These are phyloP conservation scores for Leishmania tropica DNA, from an alignment of 208 protist species.

Conservation along the genomic window DNA sequence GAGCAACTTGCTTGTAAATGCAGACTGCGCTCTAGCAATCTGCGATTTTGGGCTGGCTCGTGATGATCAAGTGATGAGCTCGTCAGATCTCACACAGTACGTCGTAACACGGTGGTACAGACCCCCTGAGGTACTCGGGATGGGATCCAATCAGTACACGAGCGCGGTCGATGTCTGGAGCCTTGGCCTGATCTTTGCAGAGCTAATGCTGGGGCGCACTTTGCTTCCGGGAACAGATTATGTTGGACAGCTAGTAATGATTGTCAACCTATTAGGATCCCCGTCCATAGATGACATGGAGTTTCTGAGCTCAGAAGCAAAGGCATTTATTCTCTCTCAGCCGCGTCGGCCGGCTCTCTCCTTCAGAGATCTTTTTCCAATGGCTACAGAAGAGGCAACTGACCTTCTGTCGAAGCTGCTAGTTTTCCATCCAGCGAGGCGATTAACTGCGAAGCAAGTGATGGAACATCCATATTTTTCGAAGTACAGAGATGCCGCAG, in stretches of 20 bases:
- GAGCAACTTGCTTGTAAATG: conserved; percentile 96
- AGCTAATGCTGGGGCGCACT: conserved; percentile 97
- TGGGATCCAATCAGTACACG: conserved; percentile 93
- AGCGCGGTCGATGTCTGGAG: conserved; percentile 97
- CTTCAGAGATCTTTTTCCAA: conserved; percentile 91
- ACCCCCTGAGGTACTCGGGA: conserved; percentile 98
- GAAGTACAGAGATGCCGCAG: conserved; percentile 83
- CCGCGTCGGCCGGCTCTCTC: conserved; percentile 43
- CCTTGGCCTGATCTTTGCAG: conserved; percentile 98
- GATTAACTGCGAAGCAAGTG: conserved; percentile 93
- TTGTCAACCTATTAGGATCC: conserved; percentile 82
- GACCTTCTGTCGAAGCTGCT: conserved; percentile 95
- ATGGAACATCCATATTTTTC: conserved; percentile 95
- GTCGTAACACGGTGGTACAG: conserved; percentile 99
- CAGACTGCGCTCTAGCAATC: conserved; percentile 94
- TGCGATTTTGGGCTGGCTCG: conserved; percentile 94
- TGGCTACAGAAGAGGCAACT: conserved; percentile 91
- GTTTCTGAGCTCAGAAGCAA: conserved; percentile 85
- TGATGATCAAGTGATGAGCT: conserved; percentile 65
- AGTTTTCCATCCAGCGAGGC: conserved; percentile 96
- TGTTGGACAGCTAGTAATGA: conserved; percentile 84
- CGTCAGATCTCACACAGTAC: conserved; percentile 95
- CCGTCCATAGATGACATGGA: conserved; percentile 81
- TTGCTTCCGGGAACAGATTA: conserved; percentile 94
- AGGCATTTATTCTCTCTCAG: conserved; percentile 71